Conservation (phyloP, 2,329 filamentous ascomycete genomes). For the Dothistroma pini region DNA sequence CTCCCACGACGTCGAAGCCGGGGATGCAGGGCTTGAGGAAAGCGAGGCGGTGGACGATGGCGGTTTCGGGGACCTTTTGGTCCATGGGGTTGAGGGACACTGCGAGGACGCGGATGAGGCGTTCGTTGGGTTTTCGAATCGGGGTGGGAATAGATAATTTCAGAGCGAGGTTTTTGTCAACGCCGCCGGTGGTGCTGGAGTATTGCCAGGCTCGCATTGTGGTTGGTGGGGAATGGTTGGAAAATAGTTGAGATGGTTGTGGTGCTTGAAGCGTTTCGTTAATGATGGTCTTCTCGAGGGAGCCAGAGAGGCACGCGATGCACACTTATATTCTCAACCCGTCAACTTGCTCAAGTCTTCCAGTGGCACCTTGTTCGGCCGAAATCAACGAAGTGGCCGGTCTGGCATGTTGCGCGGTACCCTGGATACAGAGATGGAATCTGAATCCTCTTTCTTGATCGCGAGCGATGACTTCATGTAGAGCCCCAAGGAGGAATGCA, state of each 20-base stretch:
- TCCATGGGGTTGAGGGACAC: conserved; percentile 58
- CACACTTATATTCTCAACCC: too few relatives aligned
- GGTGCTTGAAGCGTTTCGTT: not conserved
- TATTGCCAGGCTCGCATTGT: conserved; percentile 6
- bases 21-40: conserved; percentile 43
- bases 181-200: not conserved
- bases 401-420: too few relatives aligned
- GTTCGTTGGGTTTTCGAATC: not conserved
- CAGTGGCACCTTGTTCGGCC: too few relatives aligned
- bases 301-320: not conserved
- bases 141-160: not conserved
- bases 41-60: conserved; percentile 37
- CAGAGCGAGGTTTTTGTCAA: not conserved
- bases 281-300: not conserved
- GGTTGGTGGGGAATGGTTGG: not conserved
- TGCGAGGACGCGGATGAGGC: conserved; percentile 53
- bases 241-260: not conserved
- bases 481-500: not conserved
- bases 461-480: not conserved
- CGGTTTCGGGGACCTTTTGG: conserved; percentile 57
- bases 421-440: not conserved
- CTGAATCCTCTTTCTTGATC: not conserved
- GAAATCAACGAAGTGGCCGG: too few relatives aligned
- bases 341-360: too few relatives aligned
- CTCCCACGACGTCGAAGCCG: conserved; percentile 51